Base-by-base conservation (phyloP, 495 filamentous ascomycete genomes). In the Xylaria acuta region DNA sequence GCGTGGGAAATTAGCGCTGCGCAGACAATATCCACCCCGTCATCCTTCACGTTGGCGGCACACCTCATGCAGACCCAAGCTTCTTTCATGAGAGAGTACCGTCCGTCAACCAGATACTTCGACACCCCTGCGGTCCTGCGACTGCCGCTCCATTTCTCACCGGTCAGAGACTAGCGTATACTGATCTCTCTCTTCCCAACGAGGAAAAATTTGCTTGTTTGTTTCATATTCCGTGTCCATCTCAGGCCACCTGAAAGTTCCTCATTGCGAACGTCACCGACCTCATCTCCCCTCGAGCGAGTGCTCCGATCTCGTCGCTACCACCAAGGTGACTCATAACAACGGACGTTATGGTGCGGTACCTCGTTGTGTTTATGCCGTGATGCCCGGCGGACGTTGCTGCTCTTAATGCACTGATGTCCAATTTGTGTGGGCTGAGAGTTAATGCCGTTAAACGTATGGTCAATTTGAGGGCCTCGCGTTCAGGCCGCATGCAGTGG, bases 351-450 rank as follows among this genome's bases (percentile, higher is more conserved):
- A 72, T 67, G 64, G 40, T 63, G 64, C 64, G 53, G 51, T 68
- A 62, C 20, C 30, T 63, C 41, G 51, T 51, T 67, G 8, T 49
- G 65, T 63, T 45, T 43, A 73, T 73, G 71, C 71, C 71, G 43
- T 73, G 71, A 69, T 73, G 71, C 71, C 71, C 65, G 71, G 71
- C 64, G 58, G 45, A 51, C 51, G 58, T 45, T 60, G 69, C 1
- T 71, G 59, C 64, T 60, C 43, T 32, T 30, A 27, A 67, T 73
- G 71, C 71, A 73, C 64, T 73, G 71, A 73, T 73, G 71, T 73
- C 71, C 71, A 73, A 73, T 73, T 62, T 64, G 38, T 72, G 71
- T 73, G 71, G 71, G 71, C 71, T 73, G 54, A 69, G 58, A 38
- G 49, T 6, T 18, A 63, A 73, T 56, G 45, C 54, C 38, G 70